Conservation (phyloP, 1,284 basidiomycete genomes). For the Sporisorium exsertum region DNA sequence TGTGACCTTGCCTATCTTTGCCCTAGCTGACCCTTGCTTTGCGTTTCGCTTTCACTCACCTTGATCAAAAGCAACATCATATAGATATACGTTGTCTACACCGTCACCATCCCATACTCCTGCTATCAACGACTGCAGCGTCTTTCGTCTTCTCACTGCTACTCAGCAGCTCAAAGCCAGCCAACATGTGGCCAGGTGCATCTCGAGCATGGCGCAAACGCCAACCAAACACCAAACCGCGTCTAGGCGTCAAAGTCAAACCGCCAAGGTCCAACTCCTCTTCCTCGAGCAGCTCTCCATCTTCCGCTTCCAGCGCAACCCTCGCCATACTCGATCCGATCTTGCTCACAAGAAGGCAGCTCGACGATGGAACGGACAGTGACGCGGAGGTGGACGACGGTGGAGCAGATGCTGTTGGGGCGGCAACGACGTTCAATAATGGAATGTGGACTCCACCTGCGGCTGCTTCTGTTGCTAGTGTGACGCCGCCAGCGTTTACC, state of each 20-base stretch:
- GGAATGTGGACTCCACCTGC: conserved; percentile 44
- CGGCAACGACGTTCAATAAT: conserved; percentile 25
- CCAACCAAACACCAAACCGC: conserved; percentile 21
- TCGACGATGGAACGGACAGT: conserved; percentile 4
- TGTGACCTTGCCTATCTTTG: not conserved
- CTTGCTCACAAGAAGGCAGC: conserved; percentile 7
- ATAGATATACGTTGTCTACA: not conserved
- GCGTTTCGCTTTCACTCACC: not conserved
- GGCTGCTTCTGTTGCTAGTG: not conserved
- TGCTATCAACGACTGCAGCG: not conserved
- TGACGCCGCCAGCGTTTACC: conserved; percentile 10
- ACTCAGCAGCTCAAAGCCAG: not conserved
- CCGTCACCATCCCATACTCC: not conserved
- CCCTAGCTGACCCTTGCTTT: not conserved
- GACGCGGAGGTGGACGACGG: not conserved
- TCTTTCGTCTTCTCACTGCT: not conserved
- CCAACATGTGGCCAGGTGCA: conserved; percentile 26
- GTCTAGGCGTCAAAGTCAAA: conserved; percentile 21
- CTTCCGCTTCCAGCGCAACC: not conserved
- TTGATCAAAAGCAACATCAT: not conserved
- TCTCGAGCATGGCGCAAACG: conserved; percentile 36
- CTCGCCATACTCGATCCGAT: conserved; percentile 8
- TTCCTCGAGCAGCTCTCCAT: not conserved
- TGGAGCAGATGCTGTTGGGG: not conserved
- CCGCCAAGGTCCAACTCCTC: not conserved